A percentile compares a stretch with the other conserved stretches of the same genome.
phyloP scores from a whole-genome alignment of 208 protist species.

The Endotrypanum monterogeii region DNA sequence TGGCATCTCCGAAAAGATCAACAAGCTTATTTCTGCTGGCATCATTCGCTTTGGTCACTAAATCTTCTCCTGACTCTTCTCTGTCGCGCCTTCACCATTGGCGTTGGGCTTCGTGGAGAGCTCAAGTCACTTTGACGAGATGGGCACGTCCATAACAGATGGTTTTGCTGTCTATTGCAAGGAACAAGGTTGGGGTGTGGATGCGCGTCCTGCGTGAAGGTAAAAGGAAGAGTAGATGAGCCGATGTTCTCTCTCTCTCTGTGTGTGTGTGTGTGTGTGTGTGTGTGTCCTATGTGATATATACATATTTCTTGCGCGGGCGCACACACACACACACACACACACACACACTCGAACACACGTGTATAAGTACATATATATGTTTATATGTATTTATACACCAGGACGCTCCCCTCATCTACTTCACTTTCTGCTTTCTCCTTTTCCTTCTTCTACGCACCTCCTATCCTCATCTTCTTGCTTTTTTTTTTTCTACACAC shows the following conservation, averaged over 20 bases:
- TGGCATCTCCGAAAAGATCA: conserved; percentile 90
- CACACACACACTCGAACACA: conserved; percentile 7
- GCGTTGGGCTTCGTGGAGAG: not conserved
- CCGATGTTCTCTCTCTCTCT: too few species aligned
- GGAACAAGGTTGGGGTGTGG: not conserved
- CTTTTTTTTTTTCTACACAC: not conserved
- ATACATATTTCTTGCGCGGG: not conserved
- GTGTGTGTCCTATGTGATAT: not conserved
- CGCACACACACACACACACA: conserved; percentile 7
- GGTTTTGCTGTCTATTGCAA: not conserved
- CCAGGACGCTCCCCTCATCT: not conserved
- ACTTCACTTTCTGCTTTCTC: not conserved
- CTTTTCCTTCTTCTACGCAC: not conserved
- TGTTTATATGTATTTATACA: not conserved
- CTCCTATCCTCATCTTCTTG: not conserved
- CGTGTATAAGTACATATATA: not conserved
- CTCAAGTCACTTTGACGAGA: not conserved
- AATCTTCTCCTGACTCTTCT: not conserved
- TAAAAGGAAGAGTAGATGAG: not conserved
- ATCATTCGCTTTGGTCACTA: conserved; percentile 92
- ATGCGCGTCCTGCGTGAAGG: conserved; percentile 3
- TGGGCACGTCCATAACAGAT: not conserved
- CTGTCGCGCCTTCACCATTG: not conserved
- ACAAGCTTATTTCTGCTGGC: conserved; percentile 96
- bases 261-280: too few species aligned